These are phyloP conservation scores for Halophytophthora batemanensis DNA, from an alignment of 352 stramenopile species.

Conservation along the genomic window DNA sequence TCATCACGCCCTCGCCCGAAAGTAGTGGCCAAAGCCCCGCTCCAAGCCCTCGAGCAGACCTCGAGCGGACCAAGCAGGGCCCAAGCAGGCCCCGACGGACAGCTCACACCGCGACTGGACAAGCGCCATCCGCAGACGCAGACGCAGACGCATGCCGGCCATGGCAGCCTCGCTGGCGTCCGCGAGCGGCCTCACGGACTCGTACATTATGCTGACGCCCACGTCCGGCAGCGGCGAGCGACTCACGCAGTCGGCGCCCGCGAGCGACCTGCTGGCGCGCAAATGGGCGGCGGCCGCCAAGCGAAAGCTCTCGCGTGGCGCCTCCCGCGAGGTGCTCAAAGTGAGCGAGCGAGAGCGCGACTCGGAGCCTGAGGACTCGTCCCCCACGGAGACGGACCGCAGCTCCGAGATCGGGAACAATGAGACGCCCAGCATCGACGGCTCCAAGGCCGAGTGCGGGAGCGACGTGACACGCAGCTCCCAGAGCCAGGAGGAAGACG, in stretches of 20 bases:
- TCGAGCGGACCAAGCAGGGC: too few species aligned
- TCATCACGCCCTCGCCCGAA: too few species aligned
- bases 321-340: constrained; percentile 14
- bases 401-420: constrained; percentile 35
- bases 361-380: constrained; percentile 22
- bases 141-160: too few species aligned
- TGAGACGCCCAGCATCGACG: constrained; percentile 28
- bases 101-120: too few species aligned
- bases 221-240: constrained; percentile 19
- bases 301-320: constrained; percentile 28
- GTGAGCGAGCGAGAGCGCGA: constrained; percentile 16
- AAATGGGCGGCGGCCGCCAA: constrained; percentile 41
- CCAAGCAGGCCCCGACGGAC: too few species aligned
- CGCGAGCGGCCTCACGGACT: constrained; percentile 19
- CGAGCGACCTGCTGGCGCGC: constrained; percentile 37
- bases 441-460: constrained; percentile 27
- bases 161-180: constrained; percentile 9
- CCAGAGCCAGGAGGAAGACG: constrained; percentile 25
- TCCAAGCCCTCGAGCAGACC: too few species aligned
- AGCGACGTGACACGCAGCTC: constrained; percentile 20
- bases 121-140: too few species aligned
- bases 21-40: too few species aligned
- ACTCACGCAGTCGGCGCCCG: constrained; percentile 19
- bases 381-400: constrained; percentile 37
- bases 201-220: constrained; percentile 58